A percentile compares a stretch with the other conserved stretches of the same genome.
Conservation (phyloP, 805 yeast species). For the Candida gorgasii region DNA sequence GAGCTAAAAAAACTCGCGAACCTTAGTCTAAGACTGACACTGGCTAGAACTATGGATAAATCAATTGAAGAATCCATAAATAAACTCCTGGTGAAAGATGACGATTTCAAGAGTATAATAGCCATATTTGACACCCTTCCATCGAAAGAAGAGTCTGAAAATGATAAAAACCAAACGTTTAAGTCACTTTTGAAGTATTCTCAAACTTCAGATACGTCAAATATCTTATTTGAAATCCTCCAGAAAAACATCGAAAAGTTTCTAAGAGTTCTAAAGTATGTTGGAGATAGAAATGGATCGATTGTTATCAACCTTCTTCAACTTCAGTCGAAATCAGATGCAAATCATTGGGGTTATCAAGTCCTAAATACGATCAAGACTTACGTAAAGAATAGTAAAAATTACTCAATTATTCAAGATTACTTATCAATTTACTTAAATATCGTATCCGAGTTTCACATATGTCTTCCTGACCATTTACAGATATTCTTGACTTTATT, state of each 20-base stretch:
- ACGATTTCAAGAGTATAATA: background rate
- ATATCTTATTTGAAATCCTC: slow-evolving; percentile 18
- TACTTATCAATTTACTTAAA: slow-evolving; percentile 21
- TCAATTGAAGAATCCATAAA: background rate
- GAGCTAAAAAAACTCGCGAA: no score
- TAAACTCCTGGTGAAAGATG: background rate
- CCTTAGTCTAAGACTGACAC: no score
- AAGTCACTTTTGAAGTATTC: slow-evolving; percentile 13
- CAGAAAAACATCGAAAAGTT: slow-evolving; percentile 19
- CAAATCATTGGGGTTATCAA: slow-evolving; percentile 3
- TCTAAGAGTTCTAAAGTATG: slow-evolving; percentile 14
- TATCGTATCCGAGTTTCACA: slow-evolving; percentile 21
- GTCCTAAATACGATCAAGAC: slow-evolving; percentile 11
- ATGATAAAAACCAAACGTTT: background rate
- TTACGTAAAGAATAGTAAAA: slow-evolving; percentile 10
- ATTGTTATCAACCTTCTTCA: slow-evolving; percentile 18
- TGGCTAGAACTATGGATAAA: background rate
- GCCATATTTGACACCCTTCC: no score
- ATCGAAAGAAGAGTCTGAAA: background rate
- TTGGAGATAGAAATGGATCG: slow-evolving; percentile 19
- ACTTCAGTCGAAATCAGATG: slow-evolving; percentile 1
- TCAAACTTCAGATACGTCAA: slow-evolving; percentile 12
- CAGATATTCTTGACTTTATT: slow-evolving; percentile 20
- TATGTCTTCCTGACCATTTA: slow-evolving; percentile 21
- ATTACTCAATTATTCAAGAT: slow-evolving; percentile 3